Percentiles rank a stretch among this genome's conserved stretches.
phyloP scores from a whole-genome alignment of 202 grass and related monocot genomes.

The Carex arenaria region DNA sequence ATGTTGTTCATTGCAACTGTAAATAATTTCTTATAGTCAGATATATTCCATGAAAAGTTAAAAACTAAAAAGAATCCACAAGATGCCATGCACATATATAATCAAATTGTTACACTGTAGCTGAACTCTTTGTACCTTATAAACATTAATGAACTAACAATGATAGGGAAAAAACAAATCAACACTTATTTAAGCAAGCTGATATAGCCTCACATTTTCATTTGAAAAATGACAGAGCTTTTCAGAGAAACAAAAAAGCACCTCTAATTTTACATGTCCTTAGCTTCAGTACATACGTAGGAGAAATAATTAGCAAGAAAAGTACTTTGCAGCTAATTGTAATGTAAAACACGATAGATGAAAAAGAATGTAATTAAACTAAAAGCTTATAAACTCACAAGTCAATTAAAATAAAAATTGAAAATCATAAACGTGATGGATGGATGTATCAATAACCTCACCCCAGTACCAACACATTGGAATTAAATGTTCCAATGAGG shows the following conservation, averaged over 20 bases:
- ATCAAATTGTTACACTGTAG: too few relatives aligned
- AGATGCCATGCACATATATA: too few relatives aligned
- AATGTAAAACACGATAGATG: too few relatives aligned
- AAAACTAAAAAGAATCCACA: neutral
- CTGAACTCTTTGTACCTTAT: too few relatives aligned
- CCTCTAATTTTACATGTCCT: neutral
- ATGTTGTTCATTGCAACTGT: neutral
- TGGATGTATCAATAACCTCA: neutral
- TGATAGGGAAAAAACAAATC: too few relatives aligned
- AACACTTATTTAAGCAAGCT: neutral
- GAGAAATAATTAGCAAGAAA: neutral
- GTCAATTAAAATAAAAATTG: neutral
- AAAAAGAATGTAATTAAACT: neutral
- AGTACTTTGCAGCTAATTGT: neutral
- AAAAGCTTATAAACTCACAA: neutral
- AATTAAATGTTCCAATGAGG: neutral
- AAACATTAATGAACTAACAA: too few relatives aligned
- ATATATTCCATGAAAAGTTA: neutral
- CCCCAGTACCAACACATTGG: neutral
- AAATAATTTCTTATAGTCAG: neutral
- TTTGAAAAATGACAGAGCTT: neutral
- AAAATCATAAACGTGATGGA: neutral
- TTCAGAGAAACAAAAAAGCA: neutral
- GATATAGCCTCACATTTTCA: neutral
- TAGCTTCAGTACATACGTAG: neutral